Percentiles rank a stretch among this genome's conserved stretches.
Evolutionary conservation across 768 basidiomycete genomes (phyloP).

Genomic region (Coprinellus aureogranulatus): DNA sequence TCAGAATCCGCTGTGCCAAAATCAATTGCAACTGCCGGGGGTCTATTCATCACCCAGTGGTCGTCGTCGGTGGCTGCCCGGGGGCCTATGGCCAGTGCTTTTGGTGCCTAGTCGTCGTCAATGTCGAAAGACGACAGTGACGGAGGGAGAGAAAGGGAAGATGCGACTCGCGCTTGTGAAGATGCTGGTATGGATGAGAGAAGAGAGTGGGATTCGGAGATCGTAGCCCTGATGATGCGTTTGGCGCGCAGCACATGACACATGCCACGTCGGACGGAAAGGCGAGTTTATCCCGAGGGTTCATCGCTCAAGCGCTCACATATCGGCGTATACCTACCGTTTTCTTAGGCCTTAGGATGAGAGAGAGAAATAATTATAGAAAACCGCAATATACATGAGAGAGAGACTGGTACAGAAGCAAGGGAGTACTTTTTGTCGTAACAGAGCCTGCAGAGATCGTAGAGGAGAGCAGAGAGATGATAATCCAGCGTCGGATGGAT

Average conservation of each 20-base stretch:
- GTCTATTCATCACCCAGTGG: conserved; percentile 49
- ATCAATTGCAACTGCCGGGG: conserved; percentile 66
- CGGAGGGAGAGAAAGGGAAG: background rate
- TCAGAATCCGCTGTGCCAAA: conserved; percentile 49
- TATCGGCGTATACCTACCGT: background rate
- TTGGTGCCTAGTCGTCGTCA: conserved; percentile 7
- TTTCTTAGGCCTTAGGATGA: background rate
- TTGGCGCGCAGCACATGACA: conserved; percentile 24
- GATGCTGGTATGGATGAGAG: conserved; percentile 4
- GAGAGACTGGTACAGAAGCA: background rate
- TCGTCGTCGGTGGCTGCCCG: conserved; percentile 10
- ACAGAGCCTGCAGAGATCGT: background rate
- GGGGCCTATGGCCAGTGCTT: background rate
- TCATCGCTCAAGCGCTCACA: no score
- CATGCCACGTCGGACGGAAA: conserved; percentile 29
- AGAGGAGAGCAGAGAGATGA: background rate
- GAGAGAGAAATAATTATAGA: conserved; percentile 7
- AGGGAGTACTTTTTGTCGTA: conserved; percentile 1
- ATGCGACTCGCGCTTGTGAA: background rate
- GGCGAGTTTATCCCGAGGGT: conserved; percentile 5
- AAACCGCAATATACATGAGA: conserved; percentile 10
- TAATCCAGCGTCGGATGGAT: background rate
- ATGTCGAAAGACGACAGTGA: conserved; percentile 13
- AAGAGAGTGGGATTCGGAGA: conserved; percentile 2
- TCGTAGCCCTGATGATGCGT: conserved; percentile 12